Base-by-base conservation (phyloP, 495 filamentous ascomycete genomes). In the Bathelium albidoporum region DNA sequence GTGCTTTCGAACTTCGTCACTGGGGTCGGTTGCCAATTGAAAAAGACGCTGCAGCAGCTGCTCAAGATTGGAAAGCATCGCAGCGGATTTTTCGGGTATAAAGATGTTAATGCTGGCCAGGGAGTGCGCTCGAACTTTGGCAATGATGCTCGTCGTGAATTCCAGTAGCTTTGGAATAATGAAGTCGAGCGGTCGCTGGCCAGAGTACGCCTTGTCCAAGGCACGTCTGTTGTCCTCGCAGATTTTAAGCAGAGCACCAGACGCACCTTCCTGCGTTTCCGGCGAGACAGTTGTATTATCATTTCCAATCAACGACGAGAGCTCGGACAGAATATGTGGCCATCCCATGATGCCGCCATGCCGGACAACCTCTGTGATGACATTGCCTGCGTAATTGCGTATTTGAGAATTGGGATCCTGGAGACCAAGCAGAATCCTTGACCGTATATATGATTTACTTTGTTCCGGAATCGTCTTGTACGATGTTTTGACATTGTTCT, bases 211-310 rank as follows among this genome's bases (percentile, higher is more conserved):
- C 67, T 85, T 82, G 74, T 96, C 91, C 62, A 99, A 77, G 63
- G 89, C 79, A 69, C 88, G 88, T 72, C 86, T 88, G 75, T 93
- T 96, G 75, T 99, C 94, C 74, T 97, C 91, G 75, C 95, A 99
- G 67, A 97, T 89, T 78, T 97, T 97, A 66, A 86, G 78, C 72
- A 99, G 79, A 14, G 94, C 91, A 28, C 87, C 84, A 89, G 97
- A 96, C 58, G 91, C 91, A 64, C 91, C 93, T 72, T 99, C 95
- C 70, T 96, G 93, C 11, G 87, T 84, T 65, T 87, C 81, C 36
- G 80, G 73, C 1, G 89, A 76, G 16, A 84, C 77, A 65, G 87
- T 82, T 2, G 90, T 88, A 16, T 76, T 75, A 61, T 86, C 79
- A 71, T 95, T 95, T 55, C 82, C 80, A 64, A 95, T 84, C 71